phyloP scores from a whole-genome alignment of 140 eudicot genomes.

The Senecio squalidus region DNA sequence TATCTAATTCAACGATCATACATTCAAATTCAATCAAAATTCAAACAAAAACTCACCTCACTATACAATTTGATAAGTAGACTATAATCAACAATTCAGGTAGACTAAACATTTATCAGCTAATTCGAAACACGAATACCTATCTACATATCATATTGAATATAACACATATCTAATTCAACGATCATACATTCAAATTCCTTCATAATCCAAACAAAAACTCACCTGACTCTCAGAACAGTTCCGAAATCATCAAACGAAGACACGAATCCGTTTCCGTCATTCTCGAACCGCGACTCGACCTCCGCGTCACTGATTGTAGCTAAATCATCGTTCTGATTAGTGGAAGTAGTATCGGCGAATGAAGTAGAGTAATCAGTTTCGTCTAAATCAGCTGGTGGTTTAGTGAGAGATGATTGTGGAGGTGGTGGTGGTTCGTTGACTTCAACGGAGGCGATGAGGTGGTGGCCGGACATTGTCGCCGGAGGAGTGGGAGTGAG shows the following conservation, averaged over 20 bases:
- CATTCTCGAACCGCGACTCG: no score
- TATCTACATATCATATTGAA: no score
- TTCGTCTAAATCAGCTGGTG: slow-evolving; percentile 54
- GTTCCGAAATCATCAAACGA: slow-evolving; percentile 44
- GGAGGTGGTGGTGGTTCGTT: background rate
- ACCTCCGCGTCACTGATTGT: slow-evolving; percentile 69
- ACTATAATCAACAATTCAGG: no score
- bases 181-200: background rate
- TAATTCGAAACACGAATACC: no score
- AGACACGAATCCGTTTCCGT: slow-evolving; percentile 27
- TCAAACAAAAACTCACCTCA: no score
- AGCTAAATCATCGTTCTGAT: slow-evolving; percentile 33
- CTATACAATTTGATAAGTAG: no score
- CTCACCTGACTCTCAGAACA: slow-evolving; percentile 52
- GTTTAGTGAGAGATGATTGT: background rate
- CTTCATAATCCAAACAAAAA: background rate
- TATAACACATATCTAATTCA: no score
- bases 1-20: no score
- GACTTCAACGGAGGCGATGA: background rate
- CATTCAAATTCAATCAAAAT: no score
- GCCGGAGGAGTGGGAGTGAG: no score
- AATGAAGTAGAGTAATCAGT: slow-evolving; percentile 88
- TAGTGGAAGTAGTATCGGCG: slow-evolving; percentile 54
- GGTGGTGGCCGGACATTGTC: no score
- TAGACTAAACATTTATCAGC: no score